These are phyloP conservation scores for Boletus rubescentipes DNA, from an alignment of 768 basidiomycete species.

Conservation along the genomic window DNA sequence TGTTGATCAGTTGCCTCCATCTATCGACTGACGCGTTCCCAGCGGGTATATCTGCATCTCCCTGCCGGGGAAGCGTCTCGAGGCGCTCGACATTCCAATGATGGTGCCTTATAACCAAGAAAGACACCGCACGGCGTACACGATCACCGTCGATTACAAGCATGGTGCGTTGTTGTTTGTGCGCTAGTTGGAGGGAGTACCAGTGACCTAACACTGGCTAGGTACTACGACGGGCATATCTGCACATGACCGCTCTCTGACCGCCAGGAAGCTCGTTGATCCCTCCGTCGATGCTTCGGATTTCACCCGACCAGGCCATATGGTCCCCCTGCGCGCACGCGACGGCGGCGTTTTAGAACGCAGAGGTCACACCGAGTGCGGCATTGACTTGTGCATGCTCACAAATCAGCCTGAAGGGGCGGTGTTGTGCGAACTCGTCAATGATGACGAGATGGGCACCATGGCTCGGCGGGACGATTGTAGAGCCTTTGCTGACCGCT, in stretches of 20 bases:
- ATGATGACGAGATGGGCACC: slow-evolving; percentile 81
- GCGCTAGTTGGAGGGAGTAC: neutral
- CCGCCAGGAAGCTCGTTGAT: slow-evolving; percentile 79
- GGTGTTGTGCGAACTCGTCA: slow-evolving; percentile 92
- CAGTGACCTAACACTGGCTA: slow-evolving; percentile 23
- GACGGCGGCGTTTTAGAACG: slow-evolving; percentile 84
- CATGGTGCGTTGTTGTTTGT: slow-evolving; percentile 53
- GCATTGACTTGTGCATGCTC: slow-evolving; percentile 81
- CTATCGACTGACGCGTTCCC: slow-evolving; percentile 14
- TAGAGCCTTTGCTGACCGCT: slow-evolving; percentile 82
- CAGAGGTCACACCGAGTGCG: slow-evolving; percentile 91
- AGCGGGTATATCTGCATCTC: slow-evolving; percentile 96
- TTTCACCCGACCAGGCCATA: slow-evolving; percentile 91
- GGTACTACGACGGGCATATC: slow-evolving; percentile 97
- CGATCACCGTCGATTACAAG: slow-evolving; percentile 91
- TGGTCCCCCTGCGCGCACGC: slow-evolving; percentile 89
- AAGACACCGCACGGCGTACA: slow-evolving; percentile 90
- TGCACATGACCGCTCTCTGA: slow-evolving; percentile 89
- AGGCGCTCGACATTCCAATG: slow-evolving; percentile 82
- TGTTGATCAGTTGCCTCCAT: slow-evolving; percentile 19
- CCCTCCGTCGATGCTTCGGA: slow-evolving; percentile 54
- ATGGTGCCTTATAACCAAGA: slow-evolving; percentile 94
- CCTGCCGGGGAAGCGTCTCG: slow-evolving; percentile 71
- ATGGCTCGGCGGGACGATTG: slow-evolving; percentile 98
- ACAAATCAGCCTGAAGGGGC: slow-evolving; percentile 64